Evolutionary conservation across 2,329 filamentous ascomycete species (phyloP), one percentile per base, ranked within the genome.

Genomic region (Xylariaceae sp.): DNA sequence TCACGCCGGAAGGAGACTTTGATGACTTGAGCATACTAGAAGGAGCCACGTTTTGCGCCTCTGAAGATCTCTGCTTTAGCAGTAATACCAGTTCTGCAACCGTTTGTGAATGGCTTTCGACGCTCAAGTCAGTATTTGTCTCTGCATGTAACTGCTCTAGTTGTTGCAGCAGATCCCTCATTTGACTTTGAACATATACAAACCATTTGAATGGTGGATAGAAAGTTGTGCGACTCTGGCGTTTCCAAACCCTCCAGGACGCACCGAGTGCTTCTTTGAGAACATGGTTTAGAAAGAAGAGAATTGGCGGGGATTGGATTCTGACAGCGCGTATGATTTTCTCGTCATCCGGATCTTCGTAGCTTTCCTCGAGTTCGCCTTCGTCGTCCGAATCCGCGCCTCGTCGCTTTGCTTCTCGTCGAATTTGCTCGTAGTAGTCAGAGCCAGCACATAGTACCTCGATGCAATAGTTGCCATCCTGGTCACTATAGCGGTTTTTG

Each of bases 401-500:
- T 14, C 43, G 42, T 42, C 42, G 40, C n/a, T 42, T 51, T 17
- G 42, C 6, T 10, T 51, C 49, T 39, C 31, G 36, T 6, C 49
- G 49, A 22, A 47, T 40, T 19, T 51, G 49, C 22, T 47, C 43
- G 14, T 42, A 38, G 38, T 42, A 13, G 28, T 47, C 34, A 4
- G 49, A 42, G n/a, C 42, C 43, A 11, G 49, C 39, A 14, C 47
- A 28, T 14, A 51, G 22, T 3, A 31, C 49, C 31, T 51, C 49
- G 40, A 51, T 51, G 18, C 49, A 51, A 16, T 47, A 47, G 18
- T 47, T 51, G 1, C 38, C 44, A 1, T 51, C 49, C 1, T 38
- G 13, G n/a, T 51, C 49, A 2, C 31, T 51, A 31, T 51, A 51
- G n/a, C 44, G 38, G 16, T 51, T 51, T 31, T 51, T 51, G 17